Conservation (phyloP, 805 yeast genomes). For the Kuraishia capsulata region DNA sequence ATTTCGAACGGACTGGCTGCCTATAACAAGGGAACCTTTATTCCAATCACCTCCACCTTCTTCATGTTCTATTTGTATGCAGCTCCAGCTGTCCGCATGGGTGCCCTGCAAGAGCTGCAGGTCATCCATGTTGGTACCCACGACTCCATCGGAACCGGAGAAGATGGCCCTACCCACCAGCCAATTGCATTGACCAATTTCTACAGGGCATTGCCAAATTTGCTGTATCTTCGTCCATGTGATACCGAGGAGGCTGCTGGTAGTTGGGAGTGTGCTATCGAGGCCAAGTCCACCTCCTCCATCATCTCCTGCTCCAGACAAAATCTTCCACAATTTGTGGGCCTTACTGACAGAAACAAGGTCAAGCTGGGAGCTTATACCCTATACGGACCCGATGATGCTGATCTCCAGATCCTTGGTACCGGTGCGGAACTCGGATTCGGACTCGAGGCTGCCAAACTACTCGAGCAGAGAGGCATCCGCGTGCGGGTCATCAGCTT, state of each 20-base stretch:
- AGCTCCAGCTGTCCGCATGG: constrained; percentile 41
- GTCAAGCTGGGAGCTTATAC: constrained; percentile 20
- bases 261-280: constrained; percentile 26
- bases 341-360: constrained; percentile 11
- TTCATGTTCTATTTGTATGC: constrained; percentile 32
- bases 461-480: constrained; percentile 16
- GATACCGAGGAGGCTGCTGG: constrained; percentile 45
- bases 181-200: constrained; percentile 44
- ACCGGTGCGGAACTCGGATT: constrained; percentile 20
- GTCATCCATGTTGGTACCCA: constrained; percentile 47
- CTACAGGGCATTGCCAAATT: constrained; percentile 42
- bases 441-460: constrained; percentile 18
- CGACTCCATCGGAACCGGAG: constrained; percentile 50
- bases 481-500: constrained; percentile 18
- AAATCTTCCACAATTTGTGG: constrained; percentile 16
- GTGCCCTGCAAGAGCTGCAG: constrained; percentile 36
- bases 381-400: constrained; percentile 12
- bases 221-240: constrained; percentile 42
- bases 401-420: constrained; percentile 17
- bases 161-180: constrained; percentile 52
- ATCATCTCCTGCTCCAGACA: constrained; percentile 21
- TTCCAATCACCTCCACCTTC: constrained; percentile 29
- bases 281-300: constrained; percentile 11
- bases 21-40: constrained; percentile 23
- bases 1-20: constrained; percentile 24